These are phyloP conservation scores for Penicillium sp. DNA, from an alignment of 2,329 filamentous ascomycete species.

Conservation along the genomic window DNA sequence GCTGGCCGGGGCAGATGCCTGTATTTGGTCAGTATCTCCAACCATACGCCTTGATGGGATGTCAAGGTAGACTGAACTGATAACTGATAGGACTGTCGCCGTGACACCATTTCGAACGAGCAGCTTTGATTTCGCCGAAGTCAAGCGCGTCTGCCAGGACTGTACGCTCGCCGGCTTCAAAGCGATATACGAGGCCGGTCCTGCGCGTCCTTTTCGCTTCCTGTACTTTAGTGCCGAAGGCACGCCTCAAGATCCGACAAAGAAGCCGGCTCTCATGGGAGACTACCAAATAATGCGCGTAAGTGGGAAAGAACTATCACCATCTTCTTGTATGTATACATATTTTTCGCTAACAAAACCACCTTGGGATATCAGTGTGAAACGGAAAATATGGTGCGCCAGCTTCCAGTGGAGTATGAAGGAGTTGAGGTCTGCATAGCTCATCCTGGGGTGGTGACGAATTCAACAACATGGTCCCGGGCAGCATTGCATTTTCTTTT, in stretches of 20 bases:
- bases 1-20: slow-evolving; percentile 33
- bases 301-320: too few relatives aligned
- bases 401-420: slow-evolving; percentile 2
- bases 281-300: slow-evolving; percentile 17
- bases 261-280: slow-evolving; percentile 31
- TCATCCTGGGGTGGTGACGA: slow-evolving; percentile 8
- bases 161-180: slow-evolving; percentile 38
- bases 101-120: slow-evolving; percentile 32
- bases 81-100: slow-evolving; percentile 6
- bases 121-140: slow-evolving; percentile 35
- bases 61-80: too few relatives aligned
- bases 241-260: slow-evolving; percentile 47
- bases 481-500: slow-evolving; percentile 1
- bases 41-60: too few relatives aligned
- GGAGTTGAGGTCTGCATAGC: slow-evolving; percentile 9
- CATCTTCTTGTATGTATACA: too few relatives aligned
- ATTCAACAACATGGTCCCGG: slow-evolving; percentile 6
- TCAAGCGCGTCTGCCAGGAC: slow-evolving; percentile 43
- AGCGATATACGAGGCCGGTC: slow-evolving; percentile 33
- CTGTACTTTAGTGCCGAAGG: slow-evolving; percentile 51
- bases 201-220: slow-evolving; percentile 44
- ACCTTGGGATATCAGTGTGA: slow-evolving; percentile 10
- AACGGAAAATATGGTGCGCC: slow-evolving; percentile 11
- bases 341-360: too few relatives aligned
- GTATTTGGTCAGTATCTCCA: slow-evolving; percentile 46